Evolutionary conservation across 164 flowering plant genomes (phyloP).

Genomic region (Sextonia rubra): DNA sequence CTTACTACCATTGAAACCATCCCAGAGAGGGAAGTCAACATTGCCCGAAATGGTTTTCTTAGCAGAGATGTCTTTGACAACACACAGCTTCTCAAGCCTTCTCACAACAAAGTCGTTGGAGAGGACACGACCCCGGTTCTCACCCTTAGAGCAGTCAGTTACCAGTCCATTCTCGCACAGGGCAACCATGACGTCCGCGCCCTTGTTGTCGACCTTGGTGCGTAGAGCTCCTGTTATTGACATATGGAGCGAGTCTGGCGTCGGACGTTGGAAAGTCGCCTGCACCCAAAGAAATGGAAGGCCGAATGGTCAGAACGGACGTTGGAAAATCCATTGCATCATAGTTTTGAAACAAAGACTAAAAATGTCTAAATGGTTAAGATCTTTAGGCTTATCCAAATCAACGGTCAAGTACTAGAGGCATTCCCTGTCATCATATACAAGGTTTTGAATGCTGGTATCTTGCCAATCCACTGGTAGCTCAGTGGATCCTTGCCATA

Average conservation of each 20-base stretch:
- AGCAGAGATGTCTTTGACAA: slow-evolving; percentile 56
- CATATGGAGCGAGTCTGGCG: slow-evolving; percentile 56
- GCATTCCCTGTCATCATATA: too few relatives aligned
- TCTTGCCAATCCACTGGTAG: too few relatives aligned
- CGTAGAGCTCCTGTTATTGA: slow-evolving; percentile 60
- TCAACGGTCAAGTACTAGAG: too few relatives aligned
- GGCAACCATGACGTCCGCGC: slow-evolving; percentile 69
- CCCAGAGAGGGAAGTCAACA: slow-evolving; percentile 62
- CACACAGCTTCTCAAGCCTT: slow-evolving; percentile 65
- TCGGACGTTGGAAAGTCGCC: slow-evolving; percentile 25
- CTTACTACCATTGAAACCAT: slow-evolving; percentile 63
- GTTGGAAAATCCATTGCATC: too few relatives aligned
- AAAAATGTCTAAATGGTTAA: too few relatives aligned
- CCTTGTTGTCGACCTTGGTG: slow-evolving; percentile 46
- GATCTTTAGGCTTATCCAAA: too few relatives aligned
- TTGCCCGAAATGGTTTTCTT: slow-evolving; percentile 62
- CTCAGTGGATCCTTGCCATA: too few relatives aligned
- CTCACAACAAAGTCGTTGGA: slow-evolving; percentile 75
- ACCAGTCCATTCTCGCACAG: slow-evolving; percentile 64
- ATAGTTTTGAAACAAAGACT: too few relatives aligned
- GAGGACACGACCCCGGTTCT: slow-evolving; percentile 73
- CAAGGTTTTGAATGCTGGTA: too few relatives aligned
- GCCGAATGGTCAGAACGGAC: too few relatives aligned
- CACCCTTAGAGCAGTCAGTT: slow-evolving; percentile 62
- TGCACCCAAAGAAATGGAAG: slow-evolving; percentile 4